Evolutionary conservation across 2,329 filamentous ascomycete genomes (phyloP).

Genomic region (Cercospora zeae-maydis): DNA sequence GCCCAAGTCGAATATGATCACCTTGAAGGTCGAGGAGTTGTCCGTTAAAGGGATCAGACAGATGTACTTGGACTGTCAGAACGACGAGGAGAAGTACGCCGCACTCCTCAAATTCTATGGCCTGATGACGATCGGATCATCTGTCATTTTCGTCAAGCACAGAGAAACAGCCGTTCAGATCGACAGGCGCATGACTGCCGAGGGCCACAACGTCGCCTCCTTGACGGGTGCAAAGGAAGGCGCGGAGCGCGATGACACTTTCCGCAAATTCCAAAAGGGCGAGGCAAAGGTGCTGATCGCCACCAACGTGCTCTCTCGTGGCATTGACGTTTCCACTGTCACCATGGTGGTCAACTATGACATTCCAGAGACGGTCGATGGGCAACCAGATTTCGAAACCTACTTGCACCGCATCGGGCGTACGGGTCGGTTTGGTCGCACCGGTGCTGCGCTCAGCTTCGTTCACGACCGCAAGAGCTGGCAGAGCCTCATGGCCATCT

Average conservation of each 20-base stretch:
- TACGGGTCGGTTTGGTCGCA: slow-evolving; percentile 92
- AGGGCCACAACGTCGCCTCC: slow-evolving; percentile 88
- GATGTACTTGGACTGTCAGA: slow-evolving; percentile 90
- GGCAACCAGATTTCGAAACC: slow-evolving; percentile 81
- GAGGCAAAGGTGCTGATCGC: slow-evolving; percentile 94
- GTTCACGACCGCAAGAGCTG: slow-evolving; percentile 83
- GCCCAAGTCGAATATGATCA: slow-evolving; percentile 80
- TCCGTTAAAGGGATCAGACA: slow-evolving; percentile 97
- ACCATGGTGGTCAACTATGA: slow-evolving; percentile 98
- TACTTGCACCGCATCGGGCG: slow-evolving; percentile 97
- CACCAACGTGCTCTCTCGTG: slow-evolving; percentile 92
- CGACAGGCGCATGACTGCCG: slow-evolving; percentile 75
- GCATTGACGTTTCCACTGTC: slow-evolving; percentile 87
- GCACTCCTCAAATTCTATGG: slow-evolving; percentile 91
- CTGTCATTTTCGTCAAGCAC: slow-evolving; percentile 97
- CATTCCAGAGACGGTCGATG: slow-evolving; percentile 55
- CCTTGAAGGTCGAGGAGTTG: slow-evolving; percentile 82
- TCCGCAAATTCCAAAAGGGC: slow-evolving; percentile 81
- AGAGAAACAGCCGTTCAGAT: slow-evolving; percentile 83
- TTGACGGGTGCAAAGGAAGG: slow-evolving; percentile 88
- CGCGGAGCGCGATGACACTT: slow-evolving; percentile 72
- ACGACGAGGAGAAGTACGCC: slow-evolving; percentile 78
- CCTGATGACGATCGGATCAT: slow-evolving; percentile 92
- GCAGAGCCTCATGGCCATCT: slow-evolving; percentile 74
- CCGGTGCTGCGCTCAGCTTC: slow-evolving; percentile 93